phyloP scores from a whole-genome alignment of 1,284 basidiomycete genomes.

The Ustilago crameri region DNA sequence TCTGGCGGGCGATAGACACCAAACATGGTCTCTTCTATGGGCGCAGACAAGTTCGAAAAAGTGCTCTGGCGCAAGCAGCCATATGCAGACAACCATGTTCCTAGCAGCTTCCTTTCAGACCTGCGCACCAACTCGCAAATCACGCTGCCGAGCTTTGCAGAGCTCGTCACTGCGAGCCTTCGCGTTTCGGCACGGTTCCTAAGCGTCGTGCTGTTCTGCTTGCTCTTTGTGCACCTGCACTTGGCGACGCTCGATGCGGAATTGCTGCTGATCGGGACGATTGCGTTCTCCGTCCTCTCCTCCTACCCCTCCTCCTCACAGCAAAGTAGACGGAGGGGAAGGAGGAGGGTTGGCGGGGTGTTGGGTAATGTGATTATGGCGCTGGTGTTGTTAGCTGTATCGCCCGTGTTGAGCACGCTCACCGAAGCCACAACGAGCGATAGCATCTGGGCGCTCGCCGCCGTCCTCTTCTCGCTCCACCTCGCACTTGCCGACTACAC shows the following conservation, averaged over 20 bases:
- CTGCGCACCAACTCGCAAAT: constrained; percentile 69
- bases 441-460: constrained; percentile 92
- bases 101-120: constrained; percentile 80
- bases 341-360: constrained; percentile 8
- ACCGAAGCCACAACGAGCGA: constrained; percentile 95
- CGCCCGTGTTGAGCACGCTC: constrained; percentile 89
- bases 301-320: background rate
- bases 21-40: background rate
- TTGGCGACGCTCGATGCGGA: constrained; percentile 21
- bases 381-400: constrained; percentile 85
- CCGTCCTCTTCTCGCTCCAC: constrained; percentile 75
- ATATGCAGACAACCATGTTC: constrained; percentile 87
- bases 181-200: constrained; percentile 51
- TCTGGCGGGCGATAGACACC: constrained; percentile 19
- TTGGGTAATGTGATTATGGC: constrained; percentile 75
- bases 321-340: background rate
- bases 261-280: constrained; percentile 4
- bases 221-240: constrained; percentile 55
- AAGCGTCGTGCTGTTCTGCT: constrained; percentile 43
- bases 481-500: constrained; percentile 77
- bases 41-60: constrained; percentile 75
- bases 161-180: constrained; percentile 75
- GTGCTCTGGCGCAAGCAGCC: constrained; percentile 84
- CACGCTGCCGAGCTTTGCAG: constrained; percentile 74
- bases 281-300: background rate